phyloP scores from a whole-genome alignment of 208 protist genomes.

The Trypanosoma cruzi region DNA sequence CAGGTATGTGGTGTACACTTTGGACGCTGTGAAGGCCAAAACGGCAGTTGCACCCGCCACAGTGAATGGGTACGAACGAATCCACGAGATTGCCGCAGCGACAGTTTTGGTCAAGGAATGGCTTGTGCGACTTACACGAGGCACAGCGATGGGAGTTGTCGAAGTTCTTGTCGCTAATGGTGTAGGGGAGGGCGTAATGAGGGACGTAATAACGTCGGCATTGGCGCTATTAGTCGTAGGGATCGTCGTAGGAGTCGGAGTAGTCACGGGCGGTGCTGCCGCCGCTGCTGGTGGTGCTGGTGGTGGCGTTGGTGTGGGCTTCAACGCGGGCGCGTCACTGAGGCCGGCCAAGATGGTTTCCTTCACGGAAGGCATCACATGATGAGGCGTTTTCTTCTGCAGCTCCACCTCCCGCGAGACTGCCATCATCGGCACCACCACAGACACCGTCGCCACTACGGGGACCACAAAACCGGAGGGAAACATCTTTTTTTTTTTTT shows the following conservation, averaged over 20 bases:
- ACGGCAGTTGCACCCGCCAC: neutral
- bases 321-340: too few species aligned
- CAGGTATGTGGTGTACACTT: neutral
- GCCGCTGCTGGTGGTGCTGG: too few species aligned
- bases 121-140: neutral
- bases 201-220: too few species aligned
- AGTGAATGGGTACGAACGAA: constrained; percentile 4
- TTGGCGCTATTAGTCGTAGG: too few species aligned
- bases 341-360: too few species aligned
- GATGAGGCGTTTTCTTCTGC: neutral
- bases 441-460: neutral
- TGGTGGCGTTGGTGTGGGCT: too few species aligned
- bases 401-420: neutral
- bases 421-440: neutral
- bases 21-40: neutral
- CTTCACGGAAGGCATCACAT: neutral
- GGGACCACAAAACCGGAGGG: neutral
- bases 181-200: too few species aligned
- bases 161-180: too few species aligned
- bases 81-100: neutral
- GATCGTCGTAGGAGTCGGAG: too few species aligned
- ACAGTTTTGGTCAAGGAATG: neutral
- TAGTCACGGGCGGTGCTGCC: too few species aligned
- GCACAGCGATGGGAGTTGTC: neutral
- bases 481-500: too few species aligned